Evolutionary conservation across 2,329 filamentous ascomycete species (phyloP).

Genomic region (Fusarium incarnatum): DNA sequence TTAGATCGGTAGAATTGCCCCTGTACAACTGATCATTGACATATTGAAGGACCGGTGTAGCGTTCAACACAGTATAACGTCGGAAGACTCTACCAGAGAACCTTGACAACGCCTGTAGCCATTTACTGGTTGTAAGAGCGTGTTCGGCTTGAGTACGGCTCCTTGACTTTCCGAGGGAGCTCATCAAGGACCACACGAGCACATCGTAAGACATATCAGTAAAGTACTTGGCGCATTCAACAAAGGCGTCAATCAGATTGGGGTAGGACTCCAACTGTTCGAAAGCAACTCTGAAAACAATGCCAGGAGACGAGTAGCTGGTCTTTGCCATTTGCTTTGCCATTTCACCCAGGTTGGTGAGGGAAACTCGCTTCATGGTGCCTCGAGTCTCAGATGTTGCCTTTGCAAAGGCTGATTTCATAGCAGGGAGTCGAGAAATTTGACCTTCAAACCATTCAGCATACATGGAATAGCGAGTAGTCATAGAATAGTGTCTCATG

Average conservation of each 20-base stretch:
- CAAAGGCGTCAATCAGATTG: constrained; percentile 93
- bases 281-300: constrained; percentile 90
- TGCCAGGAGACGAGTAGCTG: constrained; percentile 88
- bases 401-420: constrained; percentile 81
- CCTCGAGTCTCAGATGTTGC: constrained; percentile 84
- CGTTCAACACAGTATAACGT: constrained; percentile 85
- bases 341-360: constrained; percentile 87
- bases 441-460: constrained; percentile 90
- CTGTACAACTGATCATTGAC: constrained; percentile 84
- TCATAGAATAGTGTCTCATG: constrained; percentile 80
- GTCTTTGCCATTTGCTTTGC: constrained; percentile 90
- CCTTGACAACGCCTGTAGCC: constrained; percentile 89
- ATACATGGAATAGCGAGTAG: constrained; percentile 87
- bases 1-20: constrained; percentile 89
- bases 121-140: constrained; percentile 83
- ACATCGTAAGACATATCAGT: constrained; percentile 94
- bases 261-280: constrained; percentile 93
- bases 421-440: constrained; percentile 79
- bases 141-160: constrained; percentile 72
- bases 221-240: constrained; percentile 94
- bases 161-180: constrained; percentile 71
- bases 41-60: constrained; percentile 88
- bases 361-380: constrained; percentile 88
- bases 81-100: constrained; percentile 93
- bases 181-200: constrained; percentile 91